These are phyloP conservation scores for Camelina sativa DNA, from an alignment of 345 rosid species.

Conservation along the genomic window DNA sequence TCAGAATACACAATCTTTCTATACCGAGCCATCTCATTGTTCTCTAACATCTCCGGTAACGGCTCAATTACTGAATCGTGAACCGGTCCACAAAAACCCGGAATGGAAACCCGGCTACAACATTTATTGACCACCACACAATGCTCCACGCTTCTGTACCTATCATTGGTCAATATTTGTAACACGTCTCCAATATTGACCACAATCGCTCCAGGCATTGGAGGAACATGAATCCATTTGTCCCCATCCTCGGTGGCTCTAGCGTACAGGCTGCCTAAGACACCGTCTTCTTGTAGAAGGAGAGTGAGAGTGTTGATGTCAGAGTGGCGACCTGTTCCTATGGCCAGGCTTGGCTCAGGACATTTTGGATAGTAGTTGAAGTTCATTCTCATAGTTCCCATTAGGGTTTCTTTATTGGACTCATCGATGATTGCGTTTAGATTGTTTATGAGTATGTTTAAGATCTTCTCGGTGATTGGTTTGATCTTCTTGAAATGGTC, in stretches of 20 bases:
- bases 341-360: slow-evolving; percentile 49
- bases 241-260: slow-evolving; percentile 42
- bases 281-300: slow-evolving; percentile 47
- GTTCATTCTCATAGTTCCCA: slow-evolving; percentile 49
- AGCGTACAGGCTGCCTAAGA: slow-evolving; percentile 48
- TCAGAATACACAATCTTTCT: slow-evolving; percentile 42
- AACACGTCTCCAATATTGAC: slow-evolving; percentile 46
- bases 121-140: slow-evolving; percentile 36
- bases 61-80: slow-evolving; percentile 39
- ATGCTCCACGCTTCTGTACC: slow-evolving; percentile 46
- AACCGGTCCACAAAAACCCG: slow-evolving; percentile 44
- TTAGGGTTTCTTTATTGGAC: slow-evolving; percentile 27
- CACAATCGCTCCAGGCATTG: slow-evolving; percentile 39
- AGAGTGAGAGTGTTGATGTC: slow-evolving; percentile 50
- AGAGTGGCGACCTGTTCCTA: slow-evolving; percentile 49
- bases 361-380: slow-evolving; percentile 53
- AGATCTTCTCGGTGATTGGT: slow-evolving; percentile 42
- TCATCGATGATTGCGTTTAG: slow-evolving; percentile 43
- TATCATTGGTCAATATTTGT: slow-evolving; percentile 44
- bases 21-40: slow-evolving; percentile 35
- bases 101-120: slow-evolving; percentile 45
- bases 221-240: slow-evolving; percentile 41
- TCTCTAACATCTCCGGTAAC: slow-evolving; percentile 35
- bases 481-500: slow-evolving; percentile 51
- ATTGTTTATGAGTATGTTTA: slow-evolving; percentile 45